A percentile compares a stretch with the other conserved stretches of the same genome.
Conservation (phyloP, 176 grass and related monocot species). For the Eragrostis curvula region DNA sequence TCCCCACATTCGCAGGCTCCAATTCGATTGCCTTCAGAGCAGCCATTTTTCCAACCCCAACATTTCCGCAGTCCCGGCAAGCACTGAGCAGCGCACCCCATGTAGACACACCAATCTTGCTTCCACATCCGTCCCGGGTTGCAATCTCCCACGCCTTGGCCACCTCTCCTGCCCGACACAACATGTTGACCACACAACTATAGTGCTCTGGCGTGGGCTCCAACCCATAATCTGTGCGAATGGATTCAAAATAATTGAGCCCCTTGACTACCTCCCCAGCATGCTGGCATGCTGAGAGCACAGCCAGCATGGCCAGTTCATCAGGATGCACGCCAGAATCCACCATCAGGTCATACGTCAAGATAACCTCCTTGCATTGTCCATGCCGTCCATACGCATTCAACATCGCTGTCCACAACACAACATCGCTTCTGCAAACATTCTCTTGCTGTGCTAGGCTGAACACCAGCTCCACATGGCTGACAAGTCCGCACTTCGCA, state of each 20-base stretch:
- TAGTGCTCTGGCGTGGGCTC: constrained; percentile 58
- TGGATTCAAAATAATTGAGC: constrained; percentile 56
- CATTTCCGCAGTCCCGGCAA: constrained; percentile 41
- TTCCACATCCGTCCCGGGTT: constrained; percentile 29
- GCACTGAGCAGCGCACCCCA: constrained; percentile 70
- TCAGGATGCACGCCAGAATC: constrained; percentile 45
- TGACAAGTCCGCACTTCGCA: constrained; percentile 59
- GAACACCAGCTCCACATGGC: constrained; percentile 47
- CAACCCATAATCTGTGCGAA: constrained; percentile 31
- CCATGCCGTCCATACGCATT: constrained; percentile 66
- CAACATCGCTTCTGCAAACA: constrained; percentile 41
- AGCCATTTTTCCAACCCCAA: constrained; percentile 54
- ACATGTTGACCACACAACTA: constrained; percentile 63
- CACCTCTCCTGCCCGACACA: constrained; percentile 60
- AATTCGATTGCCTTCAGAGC: constrained; percentile 67
- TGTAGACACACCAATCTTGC: constrained; percentile 37
- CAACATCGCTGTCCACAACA: constrained; percentile 69
- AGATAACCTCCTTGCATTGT: constrained; percentile 54
- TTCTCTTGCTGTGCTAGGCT: constrained; percentile 3
- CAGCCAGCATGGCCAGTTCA: constrained; percentile 53
- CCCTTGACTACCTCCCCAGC: constrained; percentile 55
- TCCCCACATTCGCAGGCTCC: constrained; percentile 55
- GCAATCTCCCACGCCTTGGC: constrained; percentile 62
- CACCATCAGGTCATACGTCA: constrained; percentile 57
- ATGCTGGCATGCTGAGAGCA: constrained; percentile 70